A percentile compares a stretch with the other conserved stretches of the same genome.
Conservation (phyloP, 106 monocot genomes). For the Dioscorea dumetorum region DNA sequence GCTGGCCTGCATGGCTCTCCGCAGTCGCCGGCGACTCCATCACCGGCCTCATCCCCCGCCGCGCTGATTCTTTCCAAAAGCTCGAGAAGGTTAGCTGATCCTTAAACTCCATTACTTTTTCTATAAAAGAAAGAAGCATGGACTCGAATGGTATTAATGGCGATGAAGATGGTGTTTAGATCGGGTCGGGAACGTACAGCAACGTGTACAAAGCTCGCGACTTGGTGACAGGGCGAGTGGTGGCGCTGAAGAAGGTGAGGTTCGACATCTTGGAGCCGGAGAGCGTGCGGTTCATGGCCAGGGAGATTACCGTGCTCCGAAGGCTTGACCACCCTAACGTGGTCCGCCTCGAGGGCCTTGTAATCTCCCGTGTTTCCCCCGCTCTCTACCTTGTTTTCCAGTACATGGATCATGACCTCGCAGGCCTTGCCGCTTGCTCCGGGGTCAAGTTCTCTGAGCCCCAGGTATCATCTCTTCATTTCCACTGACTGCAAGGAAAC, state of each 20-base stretch:
- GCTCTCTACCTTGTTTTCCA: slow-evolving; percentile 56
- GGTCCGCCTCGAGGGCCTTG: slow-evolving; percentile 43
- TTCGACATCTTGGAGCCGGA: slow-evolving; percentile 39
- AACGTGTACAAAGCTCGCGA: slow-evolving; percentile 91
- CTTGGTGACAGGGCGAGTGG: slow-evolving; percentile 33
- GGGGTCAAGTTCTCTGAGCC: slow-evolving; percentile 38
- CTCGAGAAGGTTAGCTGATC: not conserved
- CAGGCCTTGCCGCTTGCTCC: slow-evolving; percentile 33
- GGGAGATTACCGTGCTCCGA: slow-evolving; percentile 54
- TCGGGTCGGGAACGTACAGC: slow-evolving; percentile 90
- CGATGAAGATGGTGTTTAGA: slow-evolving; percentile 20
- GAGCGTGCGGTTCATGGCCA: slow-evolving; percentile 52
- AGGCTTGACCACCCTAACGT: slow-evolving; percentile 48
- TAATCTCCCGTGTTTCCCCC: slow-evolving; percentile 42
- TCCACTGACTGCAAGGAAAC: too few species aligned
- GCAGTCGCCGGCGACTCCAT: not conserved
- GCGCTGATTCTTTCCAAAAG: not conserved
- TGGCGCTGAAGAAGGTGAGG: slow-evolving; percentile 89
- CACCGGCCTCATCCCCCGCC: not conserved
- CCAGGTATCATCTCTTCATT: slow-evolving; percentile 22
- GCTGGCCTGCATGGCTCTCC: not conserved
- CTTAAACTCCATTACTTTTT: not conserved
- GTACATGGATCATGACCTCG: slow-evolving; percentile 69
- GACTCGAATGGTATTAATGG: not conserved
- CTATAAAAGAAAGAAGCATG: too few species aligned